A percentile compares a stretch with the other conserved stretches of the same genome.
phyloP scores from a whole-genome alignment of 352 stramenopile species.

The Globisporangium nagaii region DNA sequence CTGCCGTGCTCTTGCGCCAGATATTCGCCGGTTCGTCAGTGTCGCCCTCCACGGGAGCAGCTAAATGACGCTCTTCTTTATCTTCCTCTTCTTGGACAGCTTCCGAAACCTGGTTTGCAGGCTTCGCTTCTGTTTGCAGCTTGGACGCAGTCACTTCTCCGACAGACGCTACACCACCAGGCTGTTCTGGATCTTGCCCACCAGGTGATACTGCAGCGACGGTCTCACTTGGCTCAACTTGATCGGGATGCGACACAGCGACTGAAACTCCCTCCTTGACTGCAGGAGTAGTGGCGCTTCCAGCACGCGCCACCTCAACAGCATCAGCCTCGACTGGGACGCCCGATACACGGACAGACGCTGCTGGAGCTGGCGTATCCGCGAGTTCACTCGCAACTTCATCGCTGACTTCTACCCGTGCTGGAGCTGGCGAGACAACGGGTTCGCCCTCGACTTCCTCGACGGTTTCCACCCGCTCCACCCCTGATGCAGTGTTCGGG shows the following conservation, averaged over 20 bases:
- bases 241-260: no score
- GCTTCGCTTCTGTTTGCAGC: neutral
- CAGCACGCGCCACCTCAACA: neutral
- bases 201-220: no score
- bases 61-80: neutral
- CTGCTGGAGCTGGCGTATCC: neutral
- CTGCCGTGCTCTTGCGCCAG: constrained; percentile 4
- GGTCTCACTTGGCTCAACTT: no score
- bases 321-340: neutral
- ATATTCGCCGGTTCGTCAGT: constrained; percentile 6
- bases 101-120: neutral
- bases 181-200: no score
- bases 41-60: neutral
- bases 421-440: neutral
- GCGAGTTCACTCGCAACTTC: neutral
- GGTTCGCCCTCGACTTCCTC: neutral
- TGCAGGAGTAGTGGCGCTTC: neutral
- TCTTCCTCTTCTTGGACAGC: constrained; percentile 1
- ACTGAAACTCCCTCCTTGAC: neutral
- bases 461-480: neutral
- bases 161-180: no score
- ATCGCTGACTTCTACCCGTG: neutral
- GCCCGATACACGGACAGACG: neutral
- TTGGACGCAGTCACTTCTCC: neutral
- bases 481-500: neutral